phyloP scores from a whole-genome alignment of 2,329 filamentous ascomycete genomes.

The Botrytis galanthina region DNA sequence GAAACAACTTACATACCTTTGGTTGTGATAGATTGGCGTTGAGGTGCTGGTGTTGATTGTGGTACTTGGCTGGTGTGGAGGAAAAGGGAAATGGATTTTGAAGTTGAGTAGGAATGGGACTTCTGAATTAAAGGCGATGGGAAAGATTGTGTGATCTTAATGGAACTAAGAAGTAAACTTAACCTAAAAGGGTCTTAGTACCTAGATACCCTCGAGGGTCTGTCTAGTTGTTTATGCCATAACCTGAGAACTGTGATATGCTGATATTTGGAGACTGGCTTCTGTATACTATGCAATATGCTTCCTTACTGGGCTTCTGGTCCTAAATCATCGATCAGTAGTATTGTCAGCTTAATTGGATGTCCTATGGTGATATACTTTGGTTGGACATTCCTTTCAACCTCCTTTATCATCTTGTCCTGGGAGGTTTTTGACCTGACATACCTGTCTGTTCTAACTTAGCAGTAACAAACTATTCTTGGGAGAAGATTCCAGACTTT shows the following conservation, averaged over 20 bases:
- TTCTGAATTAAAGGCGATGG: background rate
- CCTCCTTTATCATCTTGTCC: background rate
- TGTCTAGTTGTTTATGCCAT: background rate
- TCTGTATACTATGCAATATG: background rate
- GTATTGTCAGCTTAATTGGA: too few relatives aligned
- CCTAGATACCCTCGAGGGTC: background rate
- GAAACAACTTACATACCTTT: background rate
- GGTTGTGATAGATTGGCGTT: background rate
- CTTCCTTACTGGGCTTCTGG: too few relatives aligned
- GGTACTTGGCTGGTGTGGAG: background rate
- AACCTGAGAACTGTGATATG: background rate
- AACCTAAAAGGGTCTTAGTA: background rate
- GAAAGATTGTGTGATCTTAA: background rate
- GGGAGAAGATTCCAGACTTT: background rate
- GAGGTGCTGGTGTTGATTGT: background rate
- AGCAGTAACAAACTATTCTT: background rate
- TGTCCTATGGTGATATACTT: background rate
- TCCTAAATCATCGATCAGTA: background rate
- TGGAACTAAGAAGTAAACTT: background rate
- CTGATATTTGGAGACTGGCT: background rate
- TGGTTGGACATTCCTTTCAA: background rate
- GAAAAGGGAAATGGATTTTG: background rate
- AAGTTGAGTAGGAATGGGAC: background rate
- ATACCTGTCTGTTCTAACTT: background rate
- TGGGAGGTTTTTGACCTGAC: background rate